Base-by-base conservation (phyloP, 495 filamentous ascomycete genomes). In the Neurospora discreta region DNA sequence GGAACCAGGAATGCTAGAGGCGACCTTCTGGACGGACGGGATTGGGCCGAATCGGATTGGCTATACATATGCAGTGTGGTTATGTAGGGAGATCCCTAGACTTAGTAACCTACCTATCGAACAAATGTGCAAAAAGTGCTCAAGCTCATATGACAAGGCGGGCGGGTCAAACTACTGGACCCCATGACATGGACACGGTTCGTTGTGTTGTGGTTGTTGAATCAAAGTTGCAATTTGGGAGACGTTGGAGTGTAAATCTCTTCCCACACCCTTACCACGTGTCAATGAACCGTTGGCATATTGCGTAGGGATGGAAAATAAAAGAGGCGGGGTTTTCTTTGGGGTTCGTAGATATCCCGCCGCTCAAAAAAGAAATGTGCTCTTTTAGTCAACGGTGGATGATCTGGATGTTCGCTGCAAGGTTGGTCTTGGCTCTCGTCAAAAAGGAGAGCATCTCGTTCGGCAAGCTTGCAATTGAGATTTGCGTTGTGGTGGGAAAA, bases 231-330 rank as follows among this genome's bases (percentile, higher is more conserved):
- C 70, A 39, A 52, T 67, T n/a, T 39, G 39, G 69, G 69, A 70
- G n/a, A 70, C 33, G 30, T 16, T 42, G 70, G 18, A 71, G 16
- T 36, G 4, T 26, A 36, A 26, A 16, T 46, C 20, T 38, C 39
- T 73, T 74, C 60, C 73, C 71, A 33, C 68, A 60, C 68, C 75
- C 41, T 40, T 33, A 77, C 78, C 78, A 80, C 78, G 78, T 80
- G 78, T 80, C 78, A 77, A 60, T 42, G 74, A 68, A 69, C 73
- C 69, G 78, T 78, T 80, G 78, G 77, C 18, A 79, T 70, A 40
- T 38, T 52, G 38, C 39, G 42, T 5, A 33, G 30, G 52, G 6
- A 18, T 30, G 13, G 52, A 18, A 65, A 71, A 70, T 69, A 39
- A 46, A 60, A 69, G 40, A 73, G 15, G 46, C 46, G 5, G 60